phyloP scores from a whole-genome alignment of 441 rosid species.

The Croton setiger region DNA sequence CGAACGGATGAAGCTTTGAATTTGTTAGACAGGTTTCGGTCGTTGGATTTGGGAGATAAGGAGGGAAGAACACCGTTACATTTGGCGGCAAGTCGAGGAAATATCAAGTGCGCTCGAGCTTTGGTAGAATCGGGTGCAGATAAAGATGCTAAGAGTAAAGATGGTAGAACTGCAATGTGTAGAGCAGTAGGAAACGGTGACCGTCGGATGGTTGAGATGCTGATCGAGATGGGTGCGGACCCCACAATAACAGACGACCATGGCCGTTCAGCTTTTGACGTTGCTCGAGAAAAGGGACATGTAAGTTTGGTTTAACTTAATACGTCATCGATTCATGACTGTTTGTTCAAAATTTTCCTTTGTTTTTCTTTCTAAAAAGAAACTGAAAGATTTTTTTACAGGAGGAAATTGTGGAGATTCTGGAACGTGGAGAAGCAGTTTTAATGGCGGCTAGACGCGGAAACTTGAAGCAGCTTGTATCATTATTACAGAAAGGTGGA shows the following conservation, averaged over 20 bases:
- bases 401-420: conserved; percentile 27
- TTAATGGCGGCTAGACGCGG: conserved; percentile 51
- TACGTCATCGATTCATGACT: not conserved
- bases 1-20: conserved; percentile 29
- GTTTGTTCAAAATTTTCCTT: too few relatives aligned
- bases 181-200: conserved; percentile 37
- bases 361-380: too few relatives aligned
- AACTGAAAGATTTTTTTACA: not conserved
- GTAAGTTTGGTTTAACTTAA: conserved; percentile 32
- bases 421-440: conserved; percentile 37
- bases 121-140: conserved; percentile 40
- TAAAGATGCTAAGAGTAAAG: conserved; percentile 32
- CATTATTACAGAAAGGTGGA: conserved; percentile 30
- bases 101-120: conserved; percentile 30
- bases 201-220: conserved; percentile 42
- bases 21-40: conserved; percentile 20
- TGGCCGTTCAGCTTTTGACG: conserved; percentile 43
- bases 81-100: conserved; percentile 36
- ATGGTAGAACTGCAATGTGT: conserved; percentile 35
- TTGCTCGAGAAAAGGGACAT: conserved; percentile 33
- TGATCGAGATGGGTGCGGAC: conserved; percentile 39
- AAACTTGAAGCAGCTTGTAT: conserved; percentile 21
- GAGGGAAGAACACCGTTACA: conserved; percentile 42
- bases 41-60: conserved; percentile 36
- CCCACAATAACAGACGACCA: conserved; percentile 39